phyloP scores from a whole-genome alignment of 2,329 filamentous ascomycete genomes.

The Fusarium sp. region DNA sequence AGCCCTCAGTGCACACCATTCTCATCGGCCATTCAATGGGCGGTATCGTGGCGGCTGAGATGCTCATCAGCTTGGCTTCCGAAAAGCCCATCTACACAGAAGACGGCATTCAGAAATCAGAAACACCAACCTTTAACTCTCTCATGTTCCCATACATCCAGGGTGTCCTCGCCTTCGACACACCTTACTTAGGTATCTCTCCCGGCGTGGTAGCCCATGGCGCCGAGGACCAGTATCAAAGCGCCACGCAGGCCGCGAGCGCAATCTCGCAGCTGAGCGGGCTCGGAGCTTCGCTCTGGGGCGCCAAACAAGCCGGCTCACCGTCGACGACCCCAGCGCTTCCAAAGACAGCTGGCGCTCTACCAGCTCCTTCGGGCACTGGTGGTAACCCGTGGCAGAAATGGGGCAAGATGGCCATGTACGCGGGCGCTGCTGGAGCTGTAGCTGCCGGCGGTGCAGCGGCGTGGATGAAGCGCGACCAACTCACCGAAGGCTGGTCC shows the following conservation, averaged over 20 bases:
- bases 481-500: slow-evolving; percentile 78
- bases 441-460: slow-evolving; percentile 86
- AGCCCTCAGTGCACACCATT: slow-evolving; percentile 85
- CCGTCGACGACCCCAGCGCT: slow-evolving; percentile 35
- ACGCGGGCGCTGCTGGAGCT: slow-evolving; percentile 85
- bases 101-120: slow-evolving; percentile 56
- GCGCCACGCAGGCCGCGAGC: slow-evolving; percentile 75
- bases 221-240: slow-evolving; percentile 85
- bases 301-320: slow-evolving; percentile 54
- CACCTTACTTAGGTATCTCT: slow-evolving; percentile 86
- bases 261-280: slow-evolving; percentile 76
- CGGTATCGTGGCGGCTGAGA: slow-evolving; percentile 94
- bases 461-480: slow-evolving; percentile 86
- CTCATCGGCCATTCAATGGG: slow-evolving; percentile 92
- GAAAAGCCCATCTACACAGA: slow-evolving; percentile 67
- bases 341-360: slow-evolving; percentile 43
- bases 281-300: slow-evolving; percentile 77
- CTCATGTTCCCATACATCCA: slow-evolving; percentile 96
- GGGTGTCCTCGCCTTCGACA: slow-evolving; percentile 93
- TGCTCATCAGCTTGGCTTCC: slow-evolving; percentile 77
- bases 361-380: slow-evolving; percentile 49
- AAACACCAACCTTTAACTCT: slow-evolving; percentile 61
- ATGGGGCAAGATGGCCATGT: slow-evolving; percentile 89
- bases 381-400: slow-evolving; percentile 71
- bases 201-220: slow-evolving; percentile 87